phyloP scores from a whole-genome alignment of 805 yeast genomes.

The Saturnispora silvae region DNA sequence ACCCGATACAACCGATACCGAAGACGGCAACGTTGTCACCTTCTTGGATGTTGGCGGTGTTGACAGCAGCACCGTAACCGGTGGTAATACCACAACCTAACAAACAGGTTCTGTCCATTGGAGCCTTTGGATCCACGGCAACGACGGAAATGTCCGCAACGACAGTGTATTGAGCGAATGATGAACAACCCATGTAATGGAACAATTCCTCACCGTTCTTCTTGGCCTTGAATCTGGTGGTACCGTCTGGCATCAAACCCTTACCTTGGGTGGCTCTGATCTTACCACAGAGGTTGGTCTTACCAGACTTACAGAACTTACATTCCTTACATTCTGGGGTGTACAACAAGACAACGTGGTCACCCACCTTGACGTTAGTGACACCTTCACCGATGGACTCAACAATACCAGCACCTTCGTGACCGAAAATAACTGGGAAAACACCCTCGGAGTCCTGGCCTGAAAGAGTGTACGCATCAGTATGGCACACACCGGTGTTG shows the following conservation, averaged over 20 bases:
- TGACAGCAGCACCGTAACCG: constrained; percentile 95
- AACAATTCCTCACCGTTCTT: constrained; percentile 58
- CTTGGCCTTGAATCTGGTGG: constrained; percentile 75
- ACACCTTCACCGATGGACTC: constrained; percentile 95
- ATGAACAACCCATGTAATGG: constrained; percentile 98
- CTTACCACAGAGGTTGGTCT: constrained; percentile 92
- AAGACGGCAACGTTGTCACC: constrained; percentile 95
- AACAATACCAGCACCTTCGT: constrained; percentile 96
- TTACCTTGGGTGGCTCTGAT: constrained; percentile 97
- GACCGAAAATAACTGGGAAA: constrained; percentile 89
- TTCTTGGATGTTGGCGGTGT: constrained; percentile 80
- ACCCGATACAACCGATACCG: constrained; percentile 97
- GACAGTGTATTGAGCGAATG: constrained; percentile 94
- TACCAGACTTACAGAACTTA: constrained; percentile 88
- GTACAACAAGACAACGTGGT: constrained; percentile 85
- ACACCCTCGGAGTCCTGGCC: constrained; percentile 96
- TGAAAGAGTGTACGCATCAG: constrained; percentile 92
- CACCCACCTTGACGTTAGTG: constrained; percentile 82
- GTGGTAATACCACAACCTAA: constrained; percentile 98
- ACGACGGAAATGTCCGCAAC: constrained; percentile 96
- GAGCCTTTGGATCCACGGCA: constrained; percentile 77
- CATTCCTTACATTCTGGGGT: constrained; percentile 96
- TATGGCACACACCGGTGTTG: constrained; percentile 94
- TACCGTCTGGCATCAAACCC: constrained; percentile 98
- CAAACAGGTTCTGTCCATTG: constrained; percentile 77